These are phyloP conservation scores for Linderina pennispora DNA, from an alignment of 192 early-diverging fungal genomes.

Conservation along the genomic window DNA sequence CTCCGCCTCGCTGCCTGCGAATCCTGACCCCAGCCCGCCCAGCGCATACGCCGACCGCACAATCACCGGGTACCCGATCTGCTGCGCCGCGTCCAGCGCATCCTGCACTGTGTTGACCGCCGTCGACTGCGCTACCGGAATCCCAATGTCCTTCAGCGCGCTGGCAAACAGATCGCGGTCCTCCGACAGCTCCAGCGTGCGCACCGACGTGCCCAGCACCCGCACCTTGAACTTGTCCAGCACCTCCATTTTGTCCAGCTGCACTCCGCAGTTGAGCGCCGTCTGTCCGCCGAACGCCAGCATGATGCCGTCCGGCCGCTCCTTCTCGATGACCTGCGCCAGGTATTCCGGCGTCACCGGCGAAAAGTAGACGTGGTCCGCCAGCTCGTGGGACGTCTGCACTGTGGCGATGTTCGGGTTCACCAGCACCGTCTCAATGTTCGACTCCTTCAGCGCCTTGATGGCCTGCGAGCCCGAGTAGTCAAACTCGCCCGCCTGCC, in stretches of 20 bases:
- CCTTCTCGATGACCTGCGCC: slow-evolving; percentile 85
- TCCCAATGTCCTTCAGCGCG: slow-evolving; percentile 71
- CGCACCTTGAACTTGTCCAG: slow-evolving; percentile 77
- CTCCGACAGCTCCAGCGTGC: slow-evolving; percentile 85
- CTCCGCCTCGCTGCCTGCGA: slow-evolving; percentile 71
- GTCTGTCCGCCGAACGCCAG: slow-evolving; percentile 97
- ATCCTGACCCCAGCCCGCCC: slow-evolving; percentile 97
- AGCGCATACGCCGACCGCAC: slow-evolving; percentile 91
- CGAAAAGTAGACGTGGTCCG: slow-evolving; percentile 92
- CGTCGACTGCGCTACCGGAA: slow-evolving; percentile 83
- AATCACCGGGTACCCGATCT: slow-evolving; percentile 93
- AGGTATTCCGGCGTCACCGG: slow-evolving; percentile 92
- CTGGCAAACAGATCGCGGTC: slow-evolving; percentile 95
- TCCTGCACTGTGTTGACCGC: slow-evolving; percentile 85
- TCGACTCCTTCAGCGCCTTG: slow-evolving; percentile 91
- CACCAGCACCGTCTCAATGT: slow-evolving; percentile 89
- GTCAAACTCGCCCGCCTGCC: slow-evolving; percentile 98
- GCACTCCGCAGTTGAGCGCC: slow-evolving; percentile 92
- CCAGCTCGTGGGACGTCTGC: slow-evolving; percentile 90
- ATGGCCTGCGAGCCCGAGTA: slow-evolving; percentile 98
- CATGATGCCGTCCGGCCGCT: slow-evolving; percentile 92
- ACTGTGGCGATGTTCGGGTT: slow-evolving; percentile 99
- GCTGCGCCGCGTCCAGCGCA: slow-evolving; percentile 73
- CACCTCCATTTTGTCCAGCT: slow-evolving; percentile 75
- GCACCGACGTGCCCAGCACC: slow-evolving; percentile 93